Base-by-base conservation (phyloP, 78 protist species). In the Dictyostelium purpureum region DNA sequence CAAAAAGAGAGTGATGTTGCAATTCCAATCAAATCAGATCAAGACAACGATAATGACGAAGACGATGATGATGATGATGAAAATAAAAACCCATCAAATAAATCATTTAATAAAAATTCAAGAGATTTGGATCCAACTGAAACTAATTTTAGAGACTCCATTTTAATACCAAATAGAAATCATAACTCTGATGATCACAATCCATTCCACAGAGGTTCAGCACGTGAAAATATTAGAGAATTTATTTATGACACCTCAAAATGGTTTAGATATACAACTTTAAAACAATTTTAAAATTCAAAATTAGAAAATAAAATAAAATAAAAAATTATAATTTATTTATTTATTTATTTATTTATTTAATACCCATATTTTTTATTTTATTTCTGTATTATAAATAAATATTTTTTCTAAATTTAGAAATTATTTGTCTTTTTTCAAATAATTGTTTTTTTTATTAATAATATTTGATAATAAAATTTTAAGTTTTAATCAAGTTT, bases 171-270 rank as follows among this genome's bases (percentile, higher is more conserved):
- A 47, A 51, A 47, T 33, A 66, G 79, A 70, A n/a, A 35, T 16
- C 4, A 63, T 4, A 80, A 31, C 31, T 24, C 26, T 9, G 26
- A 37, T 19, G 6, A 49, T 51, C 9, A 26, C 4, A 82, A 82
- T 70, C 79, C 79, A 54, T 73, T 57, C 21, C 63, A 85, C 51
- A 49, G 70, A 56, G 91, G 91, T 45, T 28, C 69, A 61, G n/a
- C 52, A 1, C 35, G 21, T n/a, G 66, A 73, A 59, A 85, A 85
- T 57, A 40, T 85, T 21, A 52, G 49, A 43, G 91, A 85, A 47
- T 85, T 85, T 42, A 6, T 85, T 28, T 85, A 66, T 47, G 91
- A 85, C 19, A 54, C 37, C 9, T 28, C 63, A 5, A 85, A 85
- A 67, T 73, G 81, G 81, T 85, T 33, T 51, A 40, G 75, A 45